Evolutionary conservation across 805 yeast species (phyloP).

Genomic region (Wickerhamiella vanderwaltii): DNA sequence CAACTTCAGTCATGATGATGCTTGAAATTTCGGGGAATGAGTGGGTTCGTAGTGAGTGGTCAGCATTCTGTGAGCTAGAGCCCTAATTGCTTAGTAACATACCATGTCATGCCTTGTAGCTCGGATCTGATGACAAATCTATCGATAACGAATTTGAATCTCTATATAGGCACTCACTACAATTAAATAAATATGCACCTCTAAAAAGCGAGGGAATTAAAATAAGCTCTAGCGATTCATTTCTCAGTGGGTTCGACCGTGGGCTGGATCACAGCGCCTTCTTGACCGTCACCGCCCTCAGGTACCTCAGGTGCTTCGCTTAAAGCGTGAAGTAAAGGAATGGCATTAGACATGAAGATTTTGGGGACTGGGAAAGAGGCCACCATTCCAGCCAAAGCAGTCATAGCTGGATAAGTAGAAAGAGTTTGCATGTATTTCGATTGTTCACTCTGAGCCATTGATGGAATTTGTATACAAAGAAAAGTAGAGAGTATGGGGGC

Average conservation of each 20-base stretch:
- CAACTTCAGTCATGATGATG: conserved; percentile 45
- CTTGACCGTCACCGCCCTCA: neutral
- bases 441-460: conserved; percentile 14
- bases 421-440: conserved; percentile 37
- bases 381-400: conserved; percentile 45
- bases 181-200: too few relatives aligned
- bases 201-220: too few relatives aligned
- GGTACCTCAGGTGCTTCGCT: conserved; percentile 9
- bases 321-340: conserved; percentile 41
- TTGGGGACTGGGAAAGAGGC: conserved; percentile 49
- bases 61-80: too few relatives aligned
- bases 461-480: too few relatives aligned
- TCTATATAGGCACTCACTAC: too few relatives aligned
- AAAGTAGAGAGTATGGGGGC: too few relatives aligned
- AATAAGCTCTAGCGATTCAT: too few relatives aligned
- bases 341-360: conserved; percentile 47
- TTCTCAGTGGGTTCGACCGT: too few relatives aligned
- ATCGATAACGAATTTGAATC: too few relatives aligned
- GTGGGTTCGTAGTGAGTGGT: conserved; percentile 8
- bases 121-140: too few relatives aligned
- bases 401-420: conserved; percentile 42
- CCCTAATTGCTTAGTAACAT: conserved; percentile 4
- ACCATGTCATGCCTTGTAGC: too few relatives aligned
- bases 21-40: conserved; percentile 9
- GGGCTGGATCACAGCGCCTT: too few relatives aligned